These are phyloP conservation scores for Pyronema omphalodes DNA, from an alignment of 495 filamentous ascomycete genomes.

Conservation along the genomic window DNA sequence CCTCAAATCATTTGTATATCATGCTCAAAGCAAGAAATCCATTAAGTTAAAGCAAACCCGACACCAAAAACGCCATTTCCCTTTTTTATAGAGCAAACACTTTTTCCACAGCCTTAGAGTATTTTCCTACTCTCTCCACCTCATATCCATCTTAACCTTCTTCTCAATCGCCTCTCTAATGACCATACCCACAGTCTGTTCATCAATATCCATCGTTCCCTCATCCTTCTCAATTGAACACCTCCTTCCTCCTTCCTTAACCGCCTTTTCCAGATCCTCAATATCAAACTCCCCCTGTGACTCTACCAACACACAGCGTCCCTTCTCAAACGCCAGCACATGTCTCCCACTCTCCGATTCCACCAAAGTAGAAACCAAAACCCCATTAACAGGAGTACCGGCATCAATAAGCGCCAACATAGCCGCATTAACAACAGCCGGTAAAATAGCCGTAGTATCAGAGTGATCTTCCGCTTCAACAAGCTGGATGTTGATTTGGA, in stretches of 20 bases:
- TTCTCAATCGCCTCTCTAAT: background rate
- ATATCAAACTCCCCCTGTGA: background rate
- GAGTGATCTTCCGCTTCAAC: constrained; percentile 27
- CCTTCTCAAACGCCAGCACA: constrained; percentile 2
- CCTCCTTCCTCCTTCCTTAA: background rate
- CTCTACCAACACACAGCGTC: background rate
- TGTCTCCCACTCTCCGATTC: background rate
- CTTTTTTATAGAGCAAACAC: no score
- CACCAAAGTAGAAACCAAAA: constrained; percentile 1
- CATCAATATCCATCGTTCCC: background rate
- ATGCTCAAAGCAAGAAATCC: no score
- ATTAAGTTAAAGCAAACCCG: no score
- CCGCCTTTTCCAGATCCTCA: background rate
- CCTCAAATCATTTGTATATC: no score
- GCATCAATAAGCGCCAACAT: constrained; percentile 12
- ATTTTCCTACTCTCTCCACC: constrained; percentile 4
- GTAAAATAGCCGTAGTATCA: constrained; percentile 31
- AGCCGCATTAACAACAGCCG: constrained; percentile 19
- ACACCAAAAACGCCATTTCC: no score
- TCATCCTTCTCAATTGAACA: background rate
- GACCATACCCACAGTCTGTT: constrained; percentile 1
- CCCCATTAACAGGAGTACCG: background rate
- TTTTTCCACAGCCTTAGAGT: no score
- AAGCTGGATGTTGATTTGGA: constrained; percentile 50
- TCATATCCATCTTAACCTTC: constrained; percentile 4